phyloP scores from a whole-genome alignment of 148 eudicot species.

The Pouteria glomerata region DNA sequence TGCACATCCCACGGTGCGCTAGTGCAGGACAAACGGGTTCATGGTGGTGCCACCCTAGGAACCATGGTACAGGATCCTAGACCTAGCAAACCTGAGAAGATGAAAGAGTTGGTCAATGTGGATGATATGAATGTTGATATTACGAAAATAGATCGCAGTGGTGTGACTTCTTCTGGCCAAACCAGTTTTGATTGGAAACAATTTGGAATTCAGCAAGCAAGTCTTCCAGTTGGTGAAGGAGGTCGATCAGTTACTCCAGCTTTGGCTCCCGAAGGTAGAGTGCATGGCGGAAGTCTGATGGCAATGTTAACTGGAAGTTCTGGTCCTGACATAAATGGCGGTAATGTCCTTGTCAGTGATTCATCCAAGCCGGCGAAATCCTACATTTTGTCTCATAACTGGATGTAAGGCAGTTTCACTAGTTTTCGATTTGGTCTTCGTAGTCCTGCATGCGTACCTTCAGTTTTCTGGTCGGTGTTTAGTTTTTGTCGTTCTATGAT shows the following conservation, averaged over 20 bases:
- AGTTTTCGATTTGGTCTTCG: neutral
- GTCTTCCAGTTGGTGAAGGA: conserved; percentile 21
- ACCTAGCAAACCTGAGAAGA: conserved; percentile 22
- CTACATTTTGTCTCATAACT: conserved; percentile 30
- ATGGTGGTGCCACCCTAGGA: conserved; percentile 82
- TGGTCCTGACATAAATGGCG: conserved; percentile 18
- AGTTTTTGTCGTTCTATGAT: neutral
- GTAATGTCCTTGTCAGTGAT: conserved; percentile 10
- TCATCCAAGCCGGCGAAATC: conserved; percentile 29
- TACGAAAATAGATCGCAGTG: conserved; percentile 13
- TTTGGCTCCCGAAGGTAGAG: conserved; percentile 65
- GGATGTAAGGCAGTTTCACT: conserved; percentile 36
- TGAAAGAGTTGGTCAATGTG: conserved; percentile 17
- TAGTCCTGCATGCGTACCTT: neutral
- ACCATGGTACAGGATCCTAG: conserved; percentile 45
- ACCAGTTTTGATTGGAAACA: conserved; percentile 19
- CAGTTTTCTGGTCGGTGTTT: neutral
- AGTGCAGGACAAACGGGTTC: conserved; percentile 91
- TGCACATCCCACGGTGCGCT: conserved; percentile 77
- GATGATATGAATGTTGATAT: conserved; percentile 37
- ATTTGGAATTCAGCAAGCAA: conserved; percentile 15
- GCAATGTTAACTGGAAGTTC: conserved; percentile 47
- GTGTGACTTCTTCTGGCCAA: conserved; percentile 15
- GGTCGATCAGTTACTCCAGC: conserved; percentile 22
- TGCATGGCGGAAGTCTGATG: conserved; percentile 90